phyloP scores from a whole-genome alignment of 2,329 filamentous ascomycete genomes.

The Xylariaceae sp. region DNA sequence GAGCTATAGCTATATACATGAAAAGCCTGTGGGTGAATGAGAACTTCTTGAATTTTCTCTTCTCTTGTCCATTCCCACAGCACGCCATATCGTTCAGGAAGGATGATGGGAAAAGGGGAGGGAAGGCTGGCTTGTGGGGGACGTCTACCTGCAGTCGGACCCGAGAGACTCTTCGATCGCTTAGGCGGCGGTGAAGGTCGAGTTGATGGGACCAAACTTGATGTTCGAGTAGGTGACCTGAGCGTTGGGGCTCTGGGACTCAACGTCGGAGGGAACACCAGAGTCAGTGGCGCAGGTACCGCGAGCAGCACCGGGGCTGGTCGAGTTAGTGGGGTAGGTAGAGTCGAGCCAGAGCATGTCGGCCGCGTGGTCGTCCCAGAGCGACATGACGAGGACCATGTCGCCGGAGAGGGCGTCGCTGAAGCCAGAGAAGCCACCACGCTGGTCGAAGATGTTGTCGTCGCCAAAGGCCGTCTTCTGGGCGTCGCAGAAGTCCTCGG shows the following conservation, averaged over 20 bases:
- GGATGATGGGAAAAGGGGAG: background rate
- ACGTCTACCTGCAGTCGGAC: background rate
- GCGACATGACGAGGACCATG: conserved; percentile 56
- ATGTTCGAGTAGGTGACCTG: conserved; percentile 45
- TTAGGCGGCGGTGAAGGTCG: conserved; percentile 33
- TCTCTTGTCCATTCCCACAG: background rate
- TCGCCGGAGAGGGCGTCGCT: conserved; percentile 45
- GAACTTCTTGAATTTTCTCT: background rate
- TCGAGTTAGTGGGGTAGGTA: conserved; percentile 43
- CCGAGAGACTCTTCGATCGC: background rate
- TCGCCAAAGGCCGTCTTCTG: conserved; percentile 52
- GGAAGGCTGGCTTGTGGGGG: background rate
- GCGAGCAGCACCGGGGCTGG: conserved; percentile 38
- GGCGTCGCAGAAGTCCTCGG: conserved; percentile 47
- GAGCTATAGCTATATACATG: background rate
- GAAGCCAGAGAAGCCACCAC: conserved; percentile 51
- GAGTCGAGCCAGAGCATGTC: conserved; percentile 53
- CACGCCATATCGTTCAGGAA: background rate
- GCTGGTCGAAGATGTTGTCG: conserved; percentile 42
- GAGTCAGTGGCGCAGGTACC: conserved; percentile 43
- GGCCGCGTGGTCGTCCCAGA: conserved; percentile 49
- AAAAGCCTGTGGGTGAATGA: background rate
- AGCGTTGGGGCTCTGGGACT: conserved; percentile 34
- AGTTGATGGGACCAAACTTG: conserved; percentile 43
- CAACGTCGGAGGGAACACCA: conserved; percentile 41